Percentiles rank a stretch among this genome's conserved stretches.
Conservation (phyloP, 306 rosid genomes). For the Hylodesmum podocarpum region DNA sequence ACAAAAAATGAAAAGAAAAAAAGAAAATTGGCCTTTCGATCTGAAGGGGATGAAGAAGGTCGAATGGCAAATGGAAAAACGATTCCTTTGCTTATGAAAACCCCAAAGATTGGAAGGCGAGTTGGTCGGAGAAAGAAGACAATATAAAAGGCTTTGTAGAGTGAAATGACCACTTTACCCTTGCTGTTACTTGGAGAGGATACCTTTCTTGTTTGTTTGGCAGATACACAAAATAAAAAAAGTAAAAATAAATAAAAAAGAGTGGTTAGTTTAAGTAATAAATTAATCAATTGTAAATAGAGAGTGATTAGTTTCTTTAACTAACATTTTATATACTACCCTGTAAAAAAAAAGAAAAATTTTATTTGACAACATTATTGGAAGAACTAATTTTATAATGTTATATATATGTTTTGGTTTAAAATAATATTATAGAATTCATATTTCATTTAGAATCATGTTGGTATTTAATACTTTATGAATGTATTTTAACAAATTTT, state of each 20-base stretch:
- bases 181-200: neutral
- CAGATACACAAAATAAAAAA: neutral
- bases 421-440: no score
- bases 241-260: no score
- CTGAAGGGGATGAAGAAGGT: conserved; percentile 10
- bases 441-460: no score
- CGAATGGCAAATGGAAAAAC: conserved; percentile 6
- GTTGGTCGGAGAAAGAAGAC: neutral
- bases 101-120: conserved; percentile 32
- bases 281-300: no score
- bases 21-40: conserved; percentile 25
- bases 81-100: conserved; percentile 16
- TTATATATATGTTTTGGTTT: no score
- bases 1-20: neutral
- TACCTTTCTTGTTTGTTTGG: neutral
- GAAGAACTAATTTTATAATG: no score
- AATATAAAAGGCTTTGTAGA: conserved; percentile 8
- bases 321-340: no score
- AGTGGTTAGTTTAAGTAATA: neutral
- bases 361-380: no score
- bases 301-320: no score
- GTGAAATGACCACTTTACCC: conserved; percentile 23
- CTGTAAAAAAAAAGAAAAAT: no score
- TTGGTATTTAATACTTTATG: no score
- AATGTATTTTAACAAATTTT: no score